Evolutionary conservation across 176 grass and related monocot species (phyloP), one percentile per base, ranked within the genome.

Genomic region (Juncus effusus): DNA sequence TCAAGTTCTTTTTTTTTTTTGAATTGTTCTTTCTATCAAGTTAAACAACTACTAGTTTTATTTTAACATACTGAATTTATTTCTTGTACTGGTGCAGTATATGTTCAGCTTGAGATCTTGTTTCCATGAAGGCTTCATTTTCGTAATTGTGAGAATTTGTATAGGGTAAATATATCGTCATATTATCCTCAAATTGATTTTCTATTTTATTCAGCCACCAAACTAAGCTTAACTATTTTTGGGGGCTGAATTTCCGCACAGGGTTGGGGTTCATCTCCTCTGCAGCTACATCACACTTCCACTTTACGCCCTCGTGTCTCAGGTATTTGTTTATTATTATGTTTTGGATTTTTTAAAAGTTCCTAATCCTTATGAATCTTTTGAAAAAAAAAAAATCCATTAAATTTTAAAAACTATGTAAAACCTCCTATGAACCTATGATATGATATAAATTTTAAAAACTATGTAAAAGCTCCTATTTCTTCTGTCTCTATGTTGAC

Each of bases 281-380:
- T 99, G 94, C 76, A 99, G 89, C 75, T 99, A 99, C 65, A 93
- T 86, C 74, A 99, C 94, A 19, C 87, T 99, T 40, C 94, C 94
- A 0, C 80, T 99, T 60, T 99, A 99, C 3, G 94, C 94, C 6
- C 78, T 99, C 0, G 88, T 99, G 59, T 78, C 94, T n/a, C 92
- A 96, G 74, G 91, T 96, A 82, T 59, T 16, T 15, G 62, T 47
- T 28, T 28, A 28, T 28, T 28, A 28, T 28, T 28, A 28, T 28
- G 19, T 28, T 28, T 28, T 28, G 19, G 19, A 28, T 28, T 28
- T 28, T 28, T 28, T 28, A 28, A 28, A 28, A 28, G 19, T 1
- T 28, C 19, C 19, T 28, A 28, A 28, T 28, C 1, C 19, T 28
- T 28, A 28, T 28, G 19, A 28, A 47, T 47, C 9, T 47, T 47